Evolutionary conservation across 2,329 filamentous ascomycete species (phyloP).

Genomic region (Grosmannia penicillata): DNA sequence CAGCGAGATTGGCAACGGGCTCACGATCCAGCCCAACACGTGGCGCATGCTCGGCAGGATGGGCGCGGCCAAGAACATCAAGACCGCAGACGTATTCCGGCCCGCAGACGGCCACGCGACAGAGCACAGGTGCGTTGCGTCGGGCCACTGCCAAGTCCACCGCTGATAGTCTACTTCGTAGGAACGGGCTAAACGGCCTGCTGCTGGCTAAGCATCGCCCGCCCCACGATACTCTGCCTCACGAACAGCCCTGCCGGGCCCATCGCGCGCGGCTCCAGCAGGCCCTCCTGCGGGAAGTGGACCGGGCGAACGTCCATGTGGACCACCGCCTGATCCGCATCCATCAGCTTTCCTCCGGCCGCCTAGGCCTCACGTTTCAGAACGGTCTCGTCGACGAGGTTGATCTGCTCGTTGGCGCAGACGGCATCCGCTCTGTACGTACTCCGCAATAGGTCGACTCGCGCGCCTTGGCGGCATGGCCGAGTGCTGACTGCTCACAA

Average conservation of each 20-base stretch:
- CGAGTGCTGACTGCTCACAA: no score
- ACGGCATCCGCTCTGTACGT: conserved; percentile 33
- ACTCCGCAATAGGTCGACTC: no score
- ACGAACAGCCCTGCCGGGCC: conserved; percentile 14
- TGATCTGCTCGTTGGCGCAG: conserved; percentile 34
- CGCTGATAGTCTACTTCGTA: no score
- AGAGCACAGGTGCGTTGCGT: no score
- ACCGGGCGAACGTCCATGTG: conserved; percentile 25
- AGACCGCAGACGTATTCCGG: conserved; percentile 15
- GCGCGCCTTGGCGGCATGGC: no score
- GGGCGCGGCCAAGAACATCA: conserved; percentile 16
- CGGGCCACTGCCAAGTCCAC: no score
- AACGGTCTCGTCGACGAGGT: conserved; percentile 24
- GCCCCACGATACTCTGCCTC: conserved; percentile 8
- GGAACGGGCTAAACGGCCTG: conserved; percentile 16
- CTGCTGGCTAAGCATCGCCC: conserved; percentile 12
- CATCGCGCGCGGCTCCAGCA: conserved; percentile 27
- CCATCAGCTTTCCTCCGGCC: conserved; percentile 25
- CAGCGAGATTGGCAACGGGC: conserved; percentile 21
- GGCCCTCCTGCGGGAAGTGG: conserved; percentile 29
- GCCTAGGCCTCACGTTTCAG: conserved; percentile 25
- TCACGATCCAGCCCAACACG: conserved; percentile 19
- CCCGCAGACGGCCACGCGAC: no score
- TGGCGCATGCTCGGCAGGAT: conserved; percentile 19
- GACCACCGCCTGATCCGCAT: conserved; percentile 26